phyloP scores from a whole-genome alignment of 75 land plant species.

The Cupressus sempervirens region DNA sequence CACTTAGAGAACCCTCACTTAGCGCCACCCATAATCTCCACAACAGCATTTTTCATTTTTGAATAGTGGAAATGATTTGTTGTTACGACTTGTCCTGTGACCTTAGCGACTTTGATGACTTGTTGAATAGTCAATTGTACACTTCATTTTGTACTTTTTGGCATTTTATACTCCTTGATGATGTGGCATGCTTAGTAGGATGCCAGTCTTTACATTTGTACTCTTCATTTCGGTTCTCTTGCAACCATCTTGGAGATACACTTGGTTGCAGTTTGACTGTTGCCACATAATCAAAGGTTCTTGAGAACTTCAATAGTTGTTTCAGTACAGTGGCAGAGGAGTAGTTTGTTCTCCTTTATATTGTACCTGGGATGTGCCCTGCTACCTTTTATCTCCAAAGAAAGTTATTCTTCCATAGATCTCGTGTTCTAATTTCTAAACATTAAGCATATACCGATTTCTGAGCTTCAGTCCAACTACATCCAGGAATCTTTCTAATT shows the following conservation, averaged over 20 bases:
- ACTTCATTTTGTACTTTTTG: no score
- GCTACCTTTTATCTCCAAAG: neutral
- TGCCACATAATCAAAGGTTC: neutral
- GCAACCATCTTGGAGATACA: neutral
- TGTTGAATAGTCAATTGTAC: no score
- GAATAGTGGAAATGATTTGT: neutral
- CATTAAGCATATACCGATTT: neutral
- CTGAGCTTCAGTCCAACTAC: conserved; percentile 12
- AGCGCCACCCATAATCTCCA: neutral
- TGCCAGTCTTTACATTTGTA: no score
- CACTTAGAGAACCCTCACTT: neutral
- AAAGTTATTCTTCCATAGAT: neutral
- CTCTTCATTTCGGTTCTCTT: neutral
- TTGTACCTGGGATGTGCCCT: neutral
- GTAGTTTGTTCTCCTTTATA: neutral
- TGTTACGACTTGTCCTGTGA: no score
- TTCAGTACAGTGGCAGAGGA: neutral
- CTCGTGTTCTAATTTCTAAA: neutral
- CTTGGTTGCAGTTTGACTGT: neutral
- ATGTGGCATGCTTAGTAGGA: no score
- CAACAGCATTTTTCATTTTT: neutral
- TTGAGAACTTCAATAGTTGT: neutral
- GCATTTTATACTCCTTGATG: no score
- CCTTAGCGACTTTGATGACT: no score
- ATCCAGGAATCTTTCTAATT: conserved; percentile 17